These are phyloP conservation scores for Colletotrichum lupini DNA, from an alignment of 2,329 filamentous ascomycete species.

Conservation along the genomic window DNA sequence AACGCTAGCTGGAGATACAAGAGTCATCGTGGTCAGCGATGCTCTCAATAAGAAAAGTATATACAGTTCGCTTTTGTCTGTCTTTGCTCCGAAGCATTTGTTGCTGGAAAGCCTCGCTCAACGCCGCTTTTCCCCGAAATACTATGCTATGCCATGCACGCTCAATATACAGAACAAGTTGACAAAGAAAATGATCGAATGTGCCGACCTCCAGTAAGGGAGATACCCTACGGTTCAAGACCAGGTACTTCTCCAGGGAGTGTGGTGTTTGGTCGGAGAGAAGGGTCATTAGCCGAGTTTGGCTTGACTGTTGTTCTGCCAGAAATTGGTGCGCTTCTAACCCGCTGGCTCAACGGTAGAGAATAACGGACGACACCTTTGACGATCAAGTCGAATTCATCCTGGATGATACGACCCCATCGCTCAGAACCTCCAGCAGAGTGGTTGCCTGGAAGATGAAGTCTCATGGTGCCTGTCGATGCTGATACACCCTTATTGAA, in stretches of 20 bases:
- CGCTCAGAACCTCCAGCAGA: constrained; percentile 86
- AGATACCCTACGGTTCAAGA: constrained; percentile 11
- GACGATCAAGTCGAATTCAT: constrained; percentile 93
- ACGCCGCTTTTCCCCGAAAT: constrained; percentile 34
- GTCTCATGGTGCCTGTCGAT: constrained; percentile 85
- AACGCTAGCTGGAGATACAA: constrained; percentile 8
- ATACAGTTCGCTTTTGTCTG: constrained; percentile 33
- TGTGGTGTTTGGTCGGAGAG: constrained; percentile 49
- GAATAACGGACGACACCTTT: constrained; percentile 90
- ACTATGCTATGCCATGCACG: constrained; percentile 46
- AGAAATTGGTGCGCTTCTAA: constrained; percentile 69
- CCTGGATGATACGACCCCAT: constrained; percentile 90
- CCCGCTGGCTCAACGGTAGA: constrained; percentile 69
- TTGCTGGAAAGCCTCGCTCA: constrained; percentile 27
- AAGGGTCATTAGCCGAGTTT: constrained; percentile 69
- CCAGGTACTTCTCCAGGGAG: constrained; percentile 36
- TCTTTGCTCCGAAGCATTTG: constrained; percentile 30
- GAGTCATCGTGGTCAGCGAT: constrained; percentile 12
- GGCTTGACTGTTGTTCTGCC: constrained; percentile 70
- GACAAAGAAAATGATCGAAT: constrained; percentile 35
- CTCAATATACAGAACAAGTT: constrained; percentile 49
- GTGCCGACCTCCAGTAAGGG: constrained; percentile 32
- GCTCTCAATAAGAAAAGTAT: constrained; percentile 16
- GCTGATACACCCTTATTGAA: constrained; percentile 78
- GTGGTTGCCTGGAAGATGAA: constrained; percentile 86